Base-by-base conservation (phyloP, 78 protist species). In the Dictyostelium capitatum region DNA sequence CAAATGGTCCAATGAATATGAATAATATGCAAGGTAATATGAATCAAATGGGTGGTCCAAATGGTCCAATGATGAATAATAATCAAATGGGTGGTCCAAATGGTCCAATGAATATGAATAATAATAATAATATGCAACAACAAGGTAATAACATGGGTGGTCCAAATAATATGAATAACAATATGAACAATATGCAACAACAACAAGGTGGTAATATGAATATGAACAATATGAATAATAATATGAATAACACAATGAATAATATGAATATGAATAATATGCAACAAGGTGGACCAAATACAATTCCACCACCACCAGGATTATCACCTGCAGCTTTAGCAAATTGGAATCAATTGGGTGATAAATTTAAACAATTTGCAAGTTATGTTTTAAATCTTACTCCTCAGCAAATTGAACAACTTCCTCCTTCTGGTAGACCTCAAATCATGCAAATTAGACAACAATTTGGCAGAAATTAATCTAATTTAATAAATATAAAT, bases 251-350 rank as follows among this genome's bases (percentile, higher is more conserved):
- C 17, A 28, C 19, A 5, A 64, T 48, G 62, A 43, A 75, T 6
- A 65, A 65, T 65, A 57, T 62, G 57, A 9, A 50, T 15, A 30
- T 62, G 77, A 65, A 72, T 28, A 48, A 59, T 41, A 47, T 28
- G 41, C 73, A 48, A 82, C 47, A 32, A 25, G 51, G 17, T 32
- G 80, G 25, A 43, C 28, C 23, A 6, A 46, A 70, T 69, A 25
- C 69, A 6, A 69, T 47, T 15, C 91, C 91, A 83, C 92, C 92
- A 28, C 92, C 92, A 53, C 92, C 92, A 7, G 70, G 70, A 50
- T 48, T 85, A 15, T 28, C 92, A 30, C 92, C 50, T 11, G 54
- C 43, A 14, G 92, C 92, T 11, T 23, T 85, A 54, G 72, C 37
- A 4, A 56, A 59, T 53, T 85, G 92, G 92, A 85, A 85, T 59